phyloP scores from a whole-genome alignment of 345 rosid species.

The Carallia pectinifolia region DNA sequence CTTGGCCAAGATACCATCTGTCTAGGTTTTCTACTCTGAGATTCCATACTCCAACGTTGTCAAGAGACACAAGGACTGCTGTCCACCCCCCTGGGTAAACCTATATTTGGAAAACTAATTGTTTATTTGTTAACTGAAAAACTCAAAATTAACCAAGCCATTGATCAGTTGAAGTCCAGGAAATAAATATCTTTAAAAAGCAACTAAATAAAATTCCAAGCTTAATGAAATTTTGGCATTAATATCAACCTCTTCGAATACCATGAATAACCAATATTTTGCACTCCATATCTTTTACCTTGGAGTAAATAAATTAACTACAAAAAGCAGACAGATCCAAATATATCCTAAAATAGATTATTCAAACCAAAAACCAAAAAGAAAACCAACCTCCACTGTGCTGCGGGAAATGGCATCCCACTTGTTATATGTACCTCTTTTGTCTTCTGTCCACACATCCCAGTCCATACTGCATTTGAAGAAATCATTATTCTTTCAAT shows the following conservation, averaged over 20 bases:
- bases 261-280: too few relatives aligned
- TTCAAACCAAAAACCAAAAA: not conserved
- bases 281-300: too few relatives aligned
- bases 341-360: not conserved
- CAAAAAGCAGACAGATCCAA: not conserved
- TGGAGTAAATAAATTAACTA: not conserved
- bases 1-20: conserved; percentile 21
- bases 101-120: not conserved
- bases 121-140: not conserved
- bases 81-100: conserved; percentile 1
- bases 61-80: not conserved
- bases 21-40: conserved; percentile 18
- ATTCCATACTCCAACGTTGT: conserved; percentile 17
- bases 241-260: too few relatives aligned
- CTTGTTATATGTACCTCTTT: conserved; percentile 58
- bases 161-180: not conserved
- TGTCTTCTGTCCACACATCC: conserved; percentile 79
- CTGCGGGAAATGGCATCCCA: conserved; percentile 65
- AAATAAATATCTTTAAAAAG: too few relatives aligned
- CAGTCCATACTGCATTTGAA: conserved; percentile 72
- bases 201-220: too few relatives aligned
- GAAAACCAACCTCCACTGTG: conserved; percentile 46
- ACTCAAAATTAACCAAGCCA: not conserved
- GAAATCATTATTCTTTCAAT: not conserved
- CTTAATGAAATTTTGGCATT: too few relatives aligned